Conservation (phyloP, 257 asterid species). For the Solanum tarijense region DNA sequence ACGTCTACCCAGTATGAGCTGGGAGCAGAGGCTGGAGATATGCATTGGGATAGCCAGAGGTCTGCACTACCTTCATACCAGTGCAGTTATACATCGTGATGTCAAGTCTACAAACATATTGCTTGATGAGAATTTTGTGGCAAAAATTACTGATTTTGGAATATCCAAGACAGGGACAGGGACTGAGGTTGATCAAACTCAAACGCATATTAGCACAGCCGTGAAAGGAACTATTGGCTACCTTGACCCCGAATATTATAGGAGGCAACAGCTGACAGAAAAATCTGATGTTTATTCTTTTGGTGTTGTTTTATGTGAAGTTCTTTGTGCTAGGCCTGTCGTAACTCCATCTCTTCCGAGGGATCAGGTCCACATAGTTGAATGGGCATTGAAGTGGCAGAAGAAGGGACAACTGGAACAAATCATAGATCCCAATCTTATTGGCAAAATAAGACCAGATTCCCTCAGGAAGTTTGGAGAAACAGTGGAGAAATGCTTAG, state of each 20-base stretch:
- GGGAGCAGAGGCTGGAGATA: constrained; percentile 73
- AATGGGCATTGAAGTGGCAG: background rate
- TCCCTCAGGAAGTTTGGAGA: background rate
- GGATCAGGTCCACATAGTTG: background rate
- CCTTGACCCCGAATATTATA: background rate
- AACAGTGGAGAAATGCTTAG: constrained; percentile 25
- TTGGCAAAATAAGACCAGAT: constrained; percentile 41
- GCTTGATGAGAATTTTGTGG: background rate
- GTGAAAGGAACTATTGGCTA: background rate
- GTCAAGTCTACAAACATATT: constrained; percentile 25
- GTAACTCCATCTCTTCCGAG: background rate
- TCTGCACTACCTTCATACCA: background rate
- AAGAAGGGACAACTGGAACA: constrained; percentile 14
- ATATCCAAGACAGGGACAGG: constrained; percentile 57
- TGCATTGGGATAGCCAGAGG: constrained; percentile 27
- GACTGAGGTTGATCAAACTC: constrained; percentile 60
- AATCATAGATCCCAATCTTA: constrained; percentile 39
- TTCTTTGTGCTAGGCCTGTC: background rate
- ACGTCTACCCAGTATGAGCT: constrained; percentile 37
- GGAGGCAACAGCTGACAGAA: background rate
- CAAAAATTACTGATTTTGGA: constrained; percentile 14
- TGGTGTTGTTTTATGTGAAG: background rate
- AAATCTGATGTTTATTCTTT: background rate
- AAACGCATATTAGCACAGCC: constrained; percentile 69
- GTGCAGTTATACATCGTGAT: constrained; percentile 63